A percentile compares a stretch with the other conserved stretches of the same genome.
Conservation (phyloP, 169 alveolate genomes). For the Cryptosporidium viatorum region DNA sequence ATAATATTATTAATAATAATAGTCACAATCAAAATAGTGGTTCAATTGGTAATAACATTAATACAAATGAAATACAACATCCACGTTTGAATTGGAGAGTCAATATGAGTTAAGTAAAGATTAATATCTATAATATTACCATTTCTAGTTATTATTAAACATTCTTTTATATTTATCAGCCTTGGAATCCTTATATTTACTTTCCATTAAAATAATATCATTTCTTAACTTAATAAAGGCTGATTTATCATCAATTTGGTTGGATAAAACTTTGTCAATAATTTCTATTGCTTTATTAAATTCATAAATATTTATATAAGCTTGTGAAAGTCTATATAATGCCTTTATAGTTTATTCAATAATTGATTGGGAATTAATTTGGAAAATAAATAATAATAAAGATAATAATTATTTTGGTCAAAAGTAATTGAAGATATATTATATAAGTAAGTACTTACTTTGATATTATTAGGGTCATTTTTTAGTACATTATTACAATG, state of each 20-base stretch:
- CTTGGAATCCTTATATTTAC: slow-evolving; percentile 33
- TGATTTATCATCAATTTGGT: not conserved
- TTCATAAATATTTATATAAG: slow-evolving; percentile 35
- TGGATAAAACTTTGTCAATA: slow-evolving; percentile 15
- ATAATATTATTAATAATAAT: too few species aligned
- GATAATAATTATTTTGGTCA: not conserved
- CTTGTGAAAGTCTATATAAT: slow-evolving; percentile 50
- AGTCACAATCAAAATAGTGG: not conserved
- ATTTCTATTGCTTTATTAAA: slow-evolving; percentile 28
- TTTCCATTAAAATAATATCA: slow-evolving; percentile 16
- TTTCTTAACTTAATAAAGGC: slow-evolving; percentile 39
- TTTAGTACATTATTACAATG: slow-evolving; percentile 62
- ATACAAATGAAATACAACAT: slow-evolving; percentile 39
- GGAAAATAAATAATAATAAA: not conserved
- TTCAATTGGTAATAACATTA: not conserved
- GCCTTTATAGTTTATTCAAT: slow-evolving; percentile 7
- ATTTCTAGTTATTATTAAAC: slow-evolving; percentile 1
- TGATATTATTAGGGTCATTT: slow-evolving; percentile 34
- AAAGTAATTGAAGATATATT: not conserved
- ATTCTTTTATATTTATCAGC: slow-evolving; percentile 8
- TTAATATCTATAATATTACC: not conserved
- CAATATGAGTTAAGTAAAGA: slow-evolving; percentile 1
- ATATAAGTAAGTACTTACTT: slow-evolving; percentile 13
- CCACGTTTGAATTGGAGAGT: slow-evolving; percentile 48
- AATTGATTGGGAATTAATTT: not conserved